Conservation (phyloP, 116 monocot species). For the Zostera marina region DNA sequence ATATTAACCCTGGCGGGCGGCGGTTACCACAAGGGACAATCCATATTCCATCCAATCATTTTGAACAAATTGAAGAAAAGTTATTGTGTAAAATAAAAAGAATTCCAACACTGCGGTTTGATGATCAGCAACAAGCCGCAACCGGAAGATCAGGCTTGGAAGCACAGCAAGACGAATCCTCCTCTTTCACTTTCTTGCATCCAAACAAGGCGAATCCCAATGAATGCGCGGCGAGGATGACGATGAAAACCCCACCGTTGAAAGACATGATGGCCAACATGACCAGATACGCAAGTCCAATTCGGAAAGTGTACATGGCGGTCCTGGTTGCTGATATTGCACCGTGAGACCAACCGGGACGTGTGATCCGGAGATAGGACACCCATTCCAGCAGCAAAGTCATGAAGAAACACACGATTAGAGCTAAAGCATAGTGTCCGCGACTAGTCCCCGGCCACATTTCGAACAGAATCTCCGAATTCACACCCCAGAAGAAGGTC, state of each 20-base stretch:
- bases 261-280: slow-evolving; percentile 70
- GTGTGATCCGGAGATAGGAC: slow-evolving; percentile 1
- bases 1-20: no score
- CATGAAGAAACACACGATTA: slow-evolving; percentile 29
- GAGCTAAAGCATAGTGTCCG: slow-evolving; percentile 48
- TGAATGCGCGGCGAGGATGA: slow-evolving; percentile 22
- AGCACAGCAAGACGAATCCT: no score
- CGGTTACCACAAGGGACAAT: no score
- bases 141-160: no score
- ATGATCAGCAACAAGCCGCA: no score
- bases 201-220: slow-evolving; percentile 25
- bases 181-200: not conserved
- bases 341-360: not conserved
- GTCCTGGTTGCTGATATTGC: slow-evolving; percentile 18
- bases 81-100: no score
- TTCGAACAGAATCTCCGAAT: slow-evolving; percentile 42
- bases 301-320: slow-evolving; percentile 15
- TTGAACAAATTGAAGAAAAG: no score
- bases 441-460: slow-evolving; percentile 42
- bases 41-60: no score
- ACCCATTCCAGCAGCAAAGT: slow-evolving; percentile 19
- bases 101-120: no score
- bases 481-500: slow-evolving; percentile 22
- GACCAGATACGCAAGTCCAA: slow-evolving; percentile 24
- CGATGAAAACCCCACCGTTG: slow-evolving; percentile 35